Conservation (phyloP, 2,329 filamentous ascomycete species). For the Apiospora phragmitis region DNA sequence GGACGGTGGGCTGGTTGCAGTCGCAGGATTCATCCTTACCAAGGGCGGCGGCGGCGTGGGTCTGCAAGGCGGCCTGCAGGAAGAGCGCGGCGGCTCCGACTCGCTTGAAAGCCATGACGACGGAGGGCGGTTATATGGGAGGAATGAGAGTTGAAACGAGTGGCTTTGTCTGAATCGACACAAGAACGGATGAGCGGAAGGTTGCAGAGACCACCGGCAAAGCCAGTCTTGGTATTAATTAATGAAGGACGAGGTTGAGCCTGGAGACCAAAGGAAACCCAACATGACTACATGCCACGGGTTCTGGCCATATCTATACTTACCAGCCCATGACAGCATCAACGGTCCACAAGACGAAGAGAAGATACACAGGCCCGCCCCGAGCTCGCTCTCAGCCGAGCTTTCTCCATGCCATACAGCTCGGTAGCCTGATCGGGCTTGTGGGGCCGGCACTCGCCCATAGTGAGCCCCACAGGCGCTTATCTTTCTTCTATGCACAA, state of each 20-base stretch:
- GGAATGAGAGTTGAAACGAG: not conserved
- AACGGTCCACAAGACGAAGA: not conserved
- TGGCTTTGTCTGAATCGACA: not conserved
- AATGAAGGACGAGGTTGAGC: not conserved
- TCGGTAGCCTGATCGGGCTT: not conserved
- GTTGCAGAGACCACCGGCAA: not conserved
- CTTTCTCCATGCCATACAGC: not conserved
- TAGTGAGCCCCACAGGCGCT: not conserved
- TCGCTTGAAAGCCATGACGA: not conserved
- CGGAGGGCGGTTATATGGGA: too few relatives aligned
- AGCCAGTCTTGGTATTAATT: not conserved
- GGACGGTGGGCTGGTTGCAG: slow-evolving; percentile 5
- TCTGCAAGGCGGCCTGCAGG: not conserved
- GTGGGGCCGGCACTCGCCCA: not conserved
- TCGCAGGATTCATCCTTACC: slow-evolving; percentile 8
- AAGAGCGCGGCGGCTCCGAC: slow-evolving; percentile 5
- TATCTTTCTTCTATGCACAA: not conserved
- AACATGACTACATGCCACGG: not conserved
- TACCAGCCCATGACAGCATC: not conserved
- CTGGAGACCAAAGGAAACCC: not conserved
- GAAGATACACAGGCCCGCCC: not conserved
- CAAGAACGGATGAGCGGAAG: not conserved
- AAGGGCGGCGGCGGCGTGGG: not conserved
- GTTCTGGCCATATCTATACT: not conserved
- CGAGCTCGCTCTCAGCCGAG: not conserved